These are phyloP conservation scores for Lasiodiplodia sp. DNA, from an alignment of 2,329 filamentous ascomycete genomes.

Conservation along the genomic window DNA sequence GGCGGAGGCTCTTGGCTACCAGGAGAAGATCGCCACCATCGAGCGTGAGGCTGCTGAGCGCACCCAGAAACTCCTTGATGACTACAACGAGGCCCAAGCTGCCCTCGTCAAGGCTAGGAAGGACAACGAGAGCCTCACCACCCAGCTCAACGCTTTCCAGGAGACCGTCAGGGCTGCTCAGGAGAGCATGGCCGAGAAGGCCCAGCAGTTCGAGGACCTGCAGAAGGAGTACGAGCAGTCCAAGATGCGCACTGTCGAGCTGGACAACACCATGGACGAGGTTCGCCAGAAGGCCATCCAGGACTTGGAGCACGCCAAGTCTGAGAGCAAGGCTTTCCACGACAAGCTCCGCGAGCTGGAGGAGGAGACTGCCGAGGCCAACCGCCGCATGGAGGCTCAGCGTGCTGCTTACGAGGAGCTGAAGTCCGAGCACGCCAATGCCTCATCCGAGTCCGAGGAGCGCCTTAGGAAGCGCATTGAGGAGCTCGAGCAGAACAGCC, in stretches of 20 bases:
- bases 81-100: conserved; percentile 18
- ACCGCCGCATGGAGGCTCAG: conserved; percentile 21
- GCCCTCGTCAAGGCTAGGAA: conserved; percentile 12
- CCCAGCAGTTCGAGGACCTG: conserved; percentile 17
- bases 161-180: conserved; percentile 23
- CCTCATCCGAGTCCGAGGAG: conserved; percentile 16
- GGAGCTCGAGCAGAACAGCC: conserved; percentile 24
- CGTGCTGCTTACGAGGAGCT: conserved; percentile 27
- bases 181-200: conserved; percentile 22
- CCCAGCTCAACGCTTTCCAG: conserved; percentile 23
- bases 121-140: conserved; percentile 14
- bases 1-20: background rate
- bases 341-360: conserved; percentile 25
- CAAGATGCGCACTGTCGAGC: conserved; percentile 12
- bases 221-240: conserved; percentile 26
- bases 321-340: conserved; percentile 24
- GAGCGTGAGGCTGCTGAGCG: conserved; percentile 25
- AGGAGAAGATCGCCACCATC: conserved; percentile 21
- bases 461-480: conserved; percentile 21
- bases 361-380: conserved; percentile 24
- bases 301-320: conserved; percentile 27
- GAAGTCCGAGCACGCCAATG: conserved; percentile 7
- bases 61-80: conserved; percentile 12
- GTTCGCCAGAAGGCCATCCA: conserved; percentile 14
- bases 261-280: conserved; percentile 20